phyloP scores from a whole-genome alignment of 345 rosid species.

The Brassica carinata region DNA sequence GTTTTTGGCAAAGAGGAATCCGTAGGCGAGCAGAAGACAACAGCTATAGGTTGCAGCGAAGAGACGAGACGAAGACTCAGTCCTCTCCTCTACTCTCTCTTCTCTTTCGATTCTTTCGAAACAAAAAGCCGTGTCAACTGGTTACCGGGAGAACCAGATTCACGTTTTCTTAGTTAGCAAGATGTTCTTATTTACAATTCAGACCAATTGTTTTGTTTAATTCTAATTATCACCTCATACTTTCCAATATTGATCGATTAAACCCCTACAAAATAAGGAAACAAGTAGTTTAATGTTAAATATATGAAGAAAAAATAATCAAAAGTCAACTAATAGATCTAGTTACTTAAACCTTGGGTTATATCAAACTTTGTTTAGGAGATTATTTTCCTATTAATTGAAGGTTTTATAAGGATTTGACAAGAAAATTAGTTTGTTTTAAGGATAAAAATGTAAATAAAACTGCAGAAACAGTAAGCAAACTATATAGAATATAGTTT shows the following conservation, averaged over 20 bases:
- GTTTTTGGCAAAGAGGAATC: slow-evolving; percentile 24
- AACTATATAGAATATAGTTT: not conserved
- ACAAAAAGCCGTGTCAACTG: slow-evolving; percentile 32
- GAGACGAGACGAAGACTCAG: slow-evolving; percentile 31
- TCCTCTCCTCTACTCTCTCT: slow-evolving; percentile 14
- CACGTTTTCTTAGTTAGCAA: slow-evolving; percentile 20
- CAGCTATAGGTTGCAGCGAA: slow-evolving; percentile 34
- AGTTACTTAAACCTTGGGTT: not conserved
- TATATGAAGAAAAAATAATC: not conserved
- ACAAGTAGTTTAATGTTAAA: not conserved
- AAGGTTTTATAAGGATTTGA: not conserved
- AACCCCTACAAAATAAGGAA: not conserved
- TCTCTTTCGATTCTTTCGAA: slow-evolving; percentile 14
- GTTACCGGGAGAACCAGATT: slow-evolving; percentile 40
- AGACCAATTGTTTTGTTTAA: not conserved
- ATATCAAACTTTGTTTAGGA: not conserved
- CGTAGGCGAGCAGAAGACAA: slow-evolving; percentile 24
- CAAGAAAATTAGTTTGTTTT: not conserved
- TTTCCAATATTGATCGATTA: not conserved
- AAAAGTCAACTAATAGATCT: not conserved
- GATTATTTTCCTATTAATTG: not conserved
- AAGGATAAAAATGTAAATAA: not conserved
- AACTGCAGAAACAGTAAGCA: not conserved
- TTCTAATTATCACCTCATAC: slow-evolving; percentile 3
- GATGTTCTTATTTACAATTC: slow-evolving; percentile 11